A percentile compares a stretch with the other conserved stretches of the same genome.
These are phyloP conservation scores for Purpureocillium lavendulum DNA, from an alignment of 2,329 filamentous ascomycete species.

Conservation along the genomic window DNA sequence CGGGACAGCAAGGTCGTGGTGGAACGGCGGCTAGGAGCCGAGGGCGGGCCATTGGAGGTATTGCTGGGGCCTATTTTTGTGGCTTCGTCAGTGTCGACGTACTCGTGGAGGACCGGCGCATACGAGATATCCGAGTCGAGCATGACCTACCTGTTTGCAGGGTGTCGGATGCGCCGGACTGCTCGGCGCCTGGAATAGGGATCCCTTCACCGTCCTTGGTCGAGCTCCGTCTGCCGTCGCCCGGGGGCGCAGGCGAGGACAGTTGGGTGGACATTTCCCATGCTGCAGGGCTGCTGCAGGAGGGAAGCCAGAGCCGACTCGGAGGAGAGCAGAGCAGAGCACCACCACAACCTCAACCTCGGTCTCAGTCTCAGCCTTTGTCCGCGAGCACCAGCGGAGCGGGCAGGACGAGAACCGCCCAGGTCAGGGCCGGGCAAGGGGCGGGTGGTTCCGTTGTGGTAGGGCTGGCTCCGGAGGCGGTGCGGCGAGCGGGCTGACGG, in stretches of 20 bases:
- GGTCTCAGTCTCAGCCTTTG: too few relatives aligned
- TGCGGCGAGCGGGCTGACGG: too few relatives aligned
- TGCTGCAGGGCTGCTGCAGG: constrained; percentile 17
- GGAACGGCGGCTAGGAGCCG: constrained; percentile 9
- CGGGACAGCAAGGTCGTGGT: constrained; percentile 29
- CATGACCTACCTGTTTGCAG: constrained; percentile 17
- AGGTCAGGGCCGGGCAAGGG: too few relatives aligned
- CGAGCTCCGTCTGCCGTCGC: constrained; percentile 17
- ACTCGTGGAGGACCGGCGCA: neutral
- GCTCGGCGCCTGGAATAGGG: constrained; percentile 14
- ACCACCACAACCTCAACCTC: too few relatives aligned
- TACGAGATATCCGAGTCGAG: neutral
- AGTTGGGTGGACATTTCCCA: constrained; percentile 26
- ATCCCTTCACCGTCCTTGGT: constrained; percentile 15
- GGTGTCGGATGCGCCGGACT: constrained; percentile 17
- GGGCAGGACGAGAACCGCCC: too few relatives aligned
- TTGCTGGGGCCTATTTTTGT: neutral
- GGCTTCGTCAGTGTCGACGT: neutral
- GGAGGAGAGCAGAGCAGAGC: too few relatives aligned
- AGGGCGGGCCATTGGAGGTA: constrained; percentile 4
- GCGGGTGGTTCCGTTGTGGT: too few relatives aligned
- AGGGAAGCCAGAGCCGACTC: too few relatives aligned
- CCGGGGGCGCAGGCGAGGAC: constrained; percentile 16
- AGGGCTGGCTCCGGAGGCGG: too few relatives aligned
- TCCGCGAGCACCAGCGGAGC: too few relatives aligned